Conservation (phyloP, 1,284 basidiomycete genomes). For the Sphaerobolus stellatus region DNA sequence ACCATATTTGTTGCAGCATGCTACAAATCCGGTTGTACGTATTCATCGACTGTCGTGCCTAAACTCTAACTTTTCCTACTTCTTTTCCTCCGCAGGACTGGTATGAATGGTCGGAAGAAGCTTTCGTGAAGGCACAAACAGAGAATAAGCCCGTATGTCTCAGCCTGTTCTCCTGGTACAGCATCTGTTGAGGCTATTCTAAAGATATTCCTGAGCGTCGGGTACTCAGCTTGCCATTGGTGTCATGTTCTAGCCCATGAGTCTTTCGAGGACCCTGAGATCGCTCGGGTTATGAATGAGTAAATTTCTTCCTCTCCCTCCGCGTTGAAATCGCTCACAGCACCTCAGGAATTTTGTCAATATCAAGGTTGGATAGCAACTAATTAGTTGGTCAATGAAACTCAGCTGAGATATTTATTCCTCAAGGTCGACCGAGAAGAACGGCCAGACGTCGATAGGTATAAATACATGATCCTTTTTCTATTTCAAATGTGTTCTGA, state of each 20-base stretch:
- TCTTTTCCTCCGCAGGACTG: constrained; percentile 37
- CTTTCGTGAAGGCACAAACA: constrained; percentile 37
- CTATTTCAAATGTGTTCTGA: background rate
- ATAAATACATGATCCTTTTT: background rate
- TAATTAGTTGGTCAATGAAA: background rate
- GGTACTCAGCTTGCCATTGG: constrained; percentile 41
- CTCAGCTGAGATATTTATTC: background rate
- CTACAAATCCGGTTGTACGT: constrained; percentile 39
- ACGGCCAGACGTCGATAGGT: constrained; percentile 42
- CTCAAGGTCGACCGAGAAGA: constrained; percentile 40
- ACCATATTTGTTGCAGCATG: constrained; percentile 46
- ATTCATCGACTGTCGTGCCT: background rate
- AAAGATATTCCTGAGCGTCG: constrained; percentile 43
- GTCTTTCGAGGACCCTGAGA: constrained; percentile 41
- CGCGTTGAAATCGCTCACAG: background rate
- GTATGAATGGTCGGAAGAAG: constrained; percentile 44
- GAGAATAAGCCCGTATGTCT: constrained; percentile 33
- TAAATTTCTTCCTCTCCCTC: background rate
- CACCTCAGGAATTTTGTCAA: constrained; percentile 34
- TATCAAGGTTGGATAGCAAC: constrained; percentile 34
- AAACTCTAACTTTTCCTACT: constrained; percentile 3
- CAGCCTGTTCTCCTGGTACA: background rate
- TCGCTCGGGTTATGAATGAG: constrained; percentile 44
- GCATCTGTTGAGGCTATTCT: background rate
- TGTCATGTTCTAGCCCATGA: constrained; percentile 30